Conservation (phyloP, 345 rosid species). For the Brassica juncea region DNA sequence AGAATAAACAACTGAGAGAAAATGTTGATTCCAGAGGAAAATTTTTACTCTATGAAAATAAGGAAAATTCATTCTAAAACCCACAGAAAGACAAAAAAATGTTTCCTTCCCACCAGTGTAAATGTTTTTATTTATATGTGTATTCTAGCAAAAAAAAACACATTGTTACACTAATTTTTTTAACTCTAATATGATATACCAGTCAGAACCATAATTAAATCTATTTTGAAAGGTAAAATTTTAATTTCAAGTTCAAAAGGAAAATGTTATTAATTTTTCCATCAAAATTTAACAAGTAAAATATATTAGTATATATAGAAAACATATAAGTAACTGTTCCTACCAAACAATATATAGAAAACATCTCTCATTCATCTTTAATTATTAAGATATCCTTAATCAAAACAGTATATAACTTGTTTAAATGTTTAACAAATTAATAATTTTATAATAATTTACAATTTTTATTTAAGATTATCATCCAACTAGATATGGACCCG, state of each 20-base stretch:
- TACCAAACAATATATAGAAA: neutral
- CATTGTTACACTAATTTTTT: too few species aligned
- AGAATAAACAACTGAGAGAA: neutral
- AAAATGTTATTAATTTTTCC: too few species aligned
- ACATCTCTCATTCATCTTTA: neutral
- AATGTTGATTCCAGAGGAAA: neutral
- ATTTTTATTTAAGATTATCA: neutral
- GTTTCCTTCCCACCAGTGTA: neutral
- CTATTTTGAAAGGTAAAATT: neutral
- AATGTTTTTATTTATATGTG: neutral
- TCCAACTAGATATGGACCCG: neutral
- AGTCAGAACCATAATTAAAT: neutral
- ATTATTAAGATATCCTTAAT: neutral
- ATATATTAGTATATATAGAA: too few species aligned
- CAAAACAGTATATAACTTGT: neutral
- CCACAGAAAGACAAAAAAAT: neutral
- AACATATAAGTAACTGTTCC: neutral
- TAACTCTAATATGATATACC: neutral
- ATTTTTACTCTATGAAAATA: neutral
- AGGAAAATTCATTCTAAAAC: neutral
- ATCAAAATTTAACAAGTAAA: neutral
- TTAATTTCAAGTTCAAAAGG: too few species aligned
- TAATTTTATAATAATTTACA: too few species aligned
- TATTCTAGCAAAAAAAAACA: too few species aligned
- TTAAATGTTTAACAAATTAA: neutral